Evolutionary conservation across 2,329 filamentous ascomycete species (phyloP).

Genomic region (Diaporthe longicolla): DNA sequence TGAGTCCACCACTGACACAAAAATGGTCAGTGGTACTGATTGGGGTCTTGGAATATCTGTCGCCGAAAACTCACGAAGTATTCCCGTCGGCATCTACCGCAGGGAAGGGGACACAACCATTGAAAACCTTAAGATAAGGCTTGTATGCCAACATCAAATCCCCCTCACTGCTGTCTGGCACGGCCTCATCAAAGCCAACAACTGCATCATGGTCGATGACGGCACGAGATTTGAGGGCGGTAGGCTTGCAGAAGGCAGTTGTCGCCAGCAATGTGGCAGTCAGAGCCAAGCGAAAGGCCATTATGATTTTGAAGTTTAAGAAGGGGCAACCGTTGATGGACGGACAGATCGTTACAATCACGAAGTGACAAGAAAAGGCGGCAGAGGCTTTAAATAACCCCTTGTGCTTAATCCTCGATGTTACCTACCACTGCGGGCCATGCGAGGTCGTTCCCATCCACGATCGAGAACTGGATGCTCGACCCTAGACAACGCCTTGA

Average conservation of each 20-base stretch:
- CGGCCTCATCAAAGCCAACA: slow-evolving; percentile 67
- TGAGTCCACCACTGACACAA: slow-evolving; percentile 52
- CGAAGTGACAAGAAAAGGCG: not conserved
- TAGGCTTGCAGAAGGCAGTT: slow-evolving; percentile 2
- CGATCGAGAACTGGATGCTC: not conserved
- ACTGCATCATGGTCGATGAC: slow-evolving; percentile 53
- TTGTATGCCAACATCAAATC: slow-evolving; percentile 68
- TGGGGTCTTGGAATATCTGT: no score
- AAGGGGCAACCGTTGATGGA: not conserved
- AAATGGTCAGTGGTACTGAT: not conserved
- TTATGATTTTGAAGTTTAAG: not conserved
- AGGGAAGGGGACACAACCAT: slow-evolving; percentile 74
- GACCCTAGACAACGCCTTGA: not conserved
- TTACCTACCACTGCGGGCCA: not conserved
- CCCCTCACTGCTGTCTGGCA: slow-evolving; percentile 62
- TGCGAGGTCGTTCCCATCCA: not conserved
- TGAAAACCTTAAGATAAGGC: slow-evolving; percentile 67
- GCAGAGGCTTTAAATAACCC: not conserved
- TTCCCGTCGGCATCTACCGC: slow-evolving; percentile 71
- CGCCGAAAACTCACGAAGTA: slow-evolving; percentile 60
- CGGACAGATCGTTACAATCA: not conserved
- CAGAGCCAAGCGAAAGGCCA: not conserved
- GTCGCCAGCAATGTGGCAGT: not conserved
- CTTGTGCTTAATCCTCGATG: not conserved
- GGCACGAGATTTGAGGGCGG: slow-evolving; percentile 43